A percentile compares a stretch with the other conserved stretches of the same genome.
Conservation (phyloP, 768 basidiomycete genomes). For the Dioszegia crocea region DNA sequence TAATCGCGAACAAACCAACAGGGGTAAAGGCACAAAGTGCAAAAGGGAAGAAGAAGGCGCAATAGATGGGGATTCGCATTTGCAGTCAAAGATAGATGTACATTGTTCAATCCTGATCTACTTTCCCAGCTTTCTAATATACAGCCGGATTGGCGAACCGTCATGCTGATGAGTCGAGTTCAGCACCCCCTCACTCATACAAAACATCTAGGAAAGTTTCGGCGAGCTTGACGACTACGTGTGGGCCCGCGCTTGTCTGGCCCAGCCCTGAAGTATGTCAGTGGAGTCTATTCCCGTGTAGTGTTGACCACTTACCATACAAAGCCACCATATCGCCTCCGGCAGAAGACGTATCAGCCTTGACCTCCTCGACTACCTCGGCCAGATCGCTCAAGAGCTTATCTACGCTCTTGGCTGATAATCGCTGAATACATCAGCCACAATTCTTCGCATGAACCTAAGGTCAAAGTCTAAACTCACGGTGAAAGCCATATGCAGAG, state of each 20-base stretch:
- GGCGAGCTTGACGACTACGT: conserved; percentile 71
- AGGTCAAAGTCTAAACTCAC: conserved; percentile 53
- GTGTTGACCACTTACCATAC: conserved; percentile 60
- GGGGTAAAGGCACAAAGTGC: too few relatives aligned
- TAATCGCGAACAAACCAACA: too few relatives aligned
- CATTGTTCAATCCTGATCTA: neutral
- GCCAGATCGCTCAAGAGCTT: conserved; percentile 79
- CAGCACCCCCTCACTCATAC: conserved; percentile 59
- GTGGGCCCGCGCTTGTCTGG: conserved; percentile 74
- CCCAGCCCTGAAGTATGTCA: conserved; percentile 62
- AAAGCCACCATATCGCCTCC: conserved; percentile 75
- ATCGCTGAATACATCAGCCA: conserved; percentile 54
- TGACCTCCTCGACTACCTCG: conserved; percentile 69
- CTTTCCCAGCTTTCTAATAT: neutral
- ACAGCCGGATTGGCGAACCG: neutral
- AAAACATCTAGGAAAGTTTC: conserved; percentile 75
- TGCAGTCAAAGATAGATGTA: neutral
- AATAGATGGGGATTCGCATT: neutral
- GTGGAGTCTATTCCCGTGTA: neutral
- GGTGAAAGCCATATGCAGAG: conserved; percentile 90
- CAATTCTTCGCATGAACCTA: neutral
- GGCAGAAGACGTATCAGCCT: conserved; percentile 56
- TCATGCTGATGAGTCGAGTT: too few relatives aligned
- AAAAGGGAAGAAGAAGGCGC: conserved; percentile 3
- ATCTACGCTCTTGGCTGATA: conserved; percentile 73